Evolutionary conservation across 192 early-diverging fungal species (phyloP).

Genomic region (Spizellomyces sp.): DNA sequence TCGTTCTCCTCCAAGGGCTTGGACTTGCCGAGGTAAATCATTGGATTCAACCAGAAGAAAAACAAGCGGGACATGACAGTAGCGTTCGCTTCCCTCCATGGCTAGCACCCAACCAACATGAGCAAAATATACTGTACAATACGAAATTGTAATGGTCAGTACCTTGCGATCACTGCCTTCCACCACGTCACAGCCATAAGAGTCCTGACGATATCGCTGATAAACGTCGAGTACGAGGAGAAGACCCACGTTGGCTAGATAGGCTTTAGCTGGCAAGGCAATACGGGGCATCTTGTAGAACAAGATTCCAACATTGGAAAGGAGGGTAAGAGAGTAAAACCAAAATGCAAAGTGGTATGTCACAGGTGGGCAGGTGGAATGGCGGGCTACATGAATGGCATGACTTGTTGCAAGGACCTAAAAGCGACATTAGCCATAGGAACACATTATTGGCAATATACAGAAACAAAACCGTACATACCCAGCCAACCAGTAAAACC

Average conservation of each 20-base stretch:
- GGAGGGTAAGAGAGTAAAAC: no score
- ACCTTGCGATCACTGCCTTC: not conserved
- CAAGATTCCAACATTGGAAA: no score
- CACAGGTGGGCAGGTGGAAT: no score
- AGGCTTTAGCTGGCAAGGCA: no score
- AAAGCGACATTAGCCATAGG: no score
- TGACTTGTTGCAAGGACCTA: no score
- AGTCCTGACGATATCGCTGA: conserved; percentile 21
- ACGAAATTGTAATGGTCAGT: not conserved
- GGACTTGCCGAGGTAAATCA: conserved; percentile 42
- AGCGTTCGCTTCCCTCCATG: conserved; percentile 27
- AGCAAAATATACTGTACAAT: not conserved
- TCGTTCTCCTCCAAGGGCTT: conserved; percentile 38
- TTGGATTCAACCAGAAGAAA: conserved; percentile 50
- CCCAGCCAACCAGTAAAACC: no score
- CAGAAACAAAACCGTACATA: no score
- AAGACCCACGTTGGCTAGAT: not conserved
- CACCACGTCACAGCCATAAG: conserved; percentile 10
- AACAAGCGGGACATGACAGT: conserved; percentile 41
- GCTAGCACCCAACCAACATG: not conserved
- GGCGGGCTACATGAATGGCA: no score
- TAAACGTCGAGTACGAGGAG: conserved; percentile 8
- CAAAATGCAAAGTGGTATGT: no score
- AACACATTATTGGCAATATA: no score
- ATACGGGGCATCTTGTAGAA: no score